Percentiles rank a stretch among this genome's conserved stretches.
These are phyloP conservation scores for Naganishia vaughanmartiniae DNA, from an alignment of 768 basidiomycete species.

Conservation along the genomic window DNA sequence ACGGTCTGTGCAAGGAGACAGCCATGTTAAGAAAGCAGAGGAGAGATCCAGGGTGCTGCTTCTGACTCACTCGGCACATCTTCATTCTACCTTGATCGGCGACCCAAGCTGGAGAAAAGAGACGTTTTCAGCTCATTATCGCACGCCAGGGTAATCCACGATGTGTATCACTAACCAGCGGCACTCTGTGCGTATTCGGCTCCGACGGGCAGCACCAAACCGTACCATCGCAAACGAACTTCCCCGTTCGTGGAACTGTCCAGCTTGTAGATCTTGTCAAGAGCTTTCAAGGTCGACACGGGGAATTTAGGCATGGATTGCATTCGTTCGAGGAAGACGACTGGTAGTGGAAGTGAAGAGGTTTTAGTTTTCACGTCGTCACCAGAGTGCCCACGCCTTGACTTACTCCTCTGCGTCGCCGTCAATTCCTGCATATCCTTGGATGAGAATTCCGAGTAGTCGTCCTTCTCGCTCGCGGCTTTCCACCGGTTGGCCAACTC, in stretches of 20 bases:
- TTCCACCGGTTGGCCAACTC: conserved; percentile 74
- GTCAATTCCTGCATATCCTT: conserved; percentile 66
- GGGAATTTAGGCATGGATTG: conserved; percentile 63
- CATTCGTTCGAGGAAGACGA: conserved; percentile 79
- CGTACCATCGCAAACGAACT: conserved; percentile 74
- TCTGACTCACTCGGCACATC: conserved; percentile 41
- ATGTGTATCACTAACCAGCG: conserved; percentile 38
- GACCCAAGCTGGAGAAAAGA: conserved; percentile 44
- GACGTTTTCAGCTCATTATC: neutral
- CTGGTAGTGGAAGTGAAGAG: conserved; percentile 51
- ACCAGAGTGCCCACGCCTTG: conserved; percentile 52
- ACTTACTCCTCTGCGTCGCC: conserved; percentile 64
- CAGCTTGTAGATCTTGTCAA: conserved; percentile 60
- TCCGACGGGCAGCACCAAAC: conserved; percentile 60
- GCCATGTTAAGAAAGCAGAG: neutral
- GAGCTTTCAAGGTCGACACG: conserved; percentile 59
- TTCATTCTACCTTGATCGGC: conserved; percentile 51
- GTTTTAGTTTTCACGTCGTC: neutral
- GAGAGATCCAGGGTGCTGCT: neutral
- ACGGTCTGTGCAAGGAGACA: conserved; percentile 39
- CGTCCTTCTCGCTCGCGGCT: conserved; percentile 59
- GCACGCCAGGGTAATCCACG: neutral
- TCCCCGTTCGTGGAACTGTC: conserved; percentile 69
- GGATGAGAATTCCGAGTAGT: conserved; percentile 60
- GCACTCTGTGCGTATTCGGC: conserved; percentile 49